A percentile compares a stretch with the other conserved stretches of the same genome.
phyloP scores from a whole-genome alignment of 2,329 filamentous ascomycete species.

The Paracorniculantispora psalliotae region DNA sequence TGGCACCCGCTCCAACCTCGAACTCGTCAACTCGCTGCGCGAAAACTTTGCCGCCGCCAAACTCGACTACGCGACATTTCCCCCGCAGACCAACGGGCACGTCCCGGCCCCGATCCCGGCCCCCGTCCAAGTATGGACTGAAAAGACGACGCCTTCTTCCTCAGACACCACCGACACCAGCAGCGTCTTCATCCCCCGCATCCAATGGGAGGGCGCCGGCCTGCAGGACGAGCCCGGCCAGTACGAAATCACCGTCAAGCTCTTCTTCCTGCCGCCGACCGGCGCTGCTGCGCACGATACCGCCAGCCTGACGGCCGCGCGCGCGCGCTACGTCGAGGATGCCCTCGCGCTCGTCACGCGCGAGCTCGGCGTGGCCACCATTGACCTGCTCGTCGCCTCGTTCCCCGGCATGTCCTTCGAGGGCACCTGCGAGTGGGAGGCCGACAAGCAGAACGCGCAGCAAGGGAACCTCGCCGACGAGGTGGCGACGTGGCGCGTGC shows the following conservation, averaged over 20 bases:
- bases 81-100: slow-evolving; percentile 25
- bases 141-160: slow-evolving; percentile 29
- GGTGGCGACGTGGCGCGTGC: slow-evolving; percentile 61
- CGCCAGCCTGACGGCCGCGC: slow-evolving; percentile 56
- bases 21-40: slow-evolving; percentile 83
- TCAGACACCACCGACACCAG: slow-evolving; percentile 37
- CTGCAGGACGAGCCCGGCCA: slow-evolving; percentile 78
- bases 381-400: slow-evolving; percentile 87
- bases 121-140: slow-evolving; percentile 60
- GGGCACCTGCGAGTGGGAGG: slow-evolving; percentile 80
- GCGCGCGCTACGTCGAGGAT: slow-evolving; percentile 67
- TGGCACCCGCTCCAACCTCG: slow-evolving; percentile 77
- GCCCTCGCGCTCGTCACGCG: slow-evolving; percentile 76
- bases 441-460: slow-evolving; percentile 54
- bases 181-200: slow-evolving; percentile 69
- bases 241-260: slow-evolving; percentile 93
- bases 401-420: slow-evolving; percentile 94
- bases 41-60: slow-evolving; percentile 76
- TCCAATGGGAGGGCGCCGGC: slow-evolving; percentile 65
- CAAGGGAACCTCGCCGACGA: slow-evolving; percentile 65
- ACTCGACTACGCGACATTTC: slow-evolving; percentile 46
- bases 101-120: slow-evolving; percentile 26
- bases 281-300: slow-evolving; percentile 53
- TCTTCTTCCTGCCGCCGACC: slow-evolving; percentile 82
- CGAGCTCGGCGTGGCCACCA: slow-evolving; percentile 67